Conservation (phyloP, 306 rosid genomes). For the Glycine tomentella region DNA sequence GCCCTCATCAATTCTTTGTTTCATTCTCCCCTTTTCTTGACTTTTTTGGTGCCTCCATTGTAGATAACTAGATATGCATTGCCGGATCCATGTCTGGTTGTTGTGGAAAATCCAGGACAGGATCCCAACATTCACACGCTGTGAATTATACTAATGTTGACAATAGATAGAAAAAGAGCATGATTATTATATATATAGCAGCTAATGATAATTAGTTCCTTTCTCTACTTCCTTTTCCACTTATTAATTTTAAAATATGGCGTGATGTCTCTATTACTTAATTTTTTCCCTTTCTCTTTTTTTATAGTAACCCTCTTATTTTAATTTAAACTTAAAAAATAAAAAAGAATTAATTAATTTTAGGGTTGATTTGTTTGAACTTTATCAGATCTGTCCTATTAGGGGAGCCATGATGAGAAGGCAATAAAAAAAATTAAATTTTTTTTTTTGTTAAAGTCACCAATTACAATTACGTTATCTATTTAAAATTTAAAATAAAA, state of each 20-base stretch:
- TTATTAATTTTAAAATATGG: no score
- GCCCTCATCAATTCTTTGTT: neutral
- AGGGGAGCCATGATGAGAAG: no score
- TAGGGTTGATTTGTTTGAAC: neutral
- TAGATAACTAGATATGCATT: slow-evolving; percentile 23
- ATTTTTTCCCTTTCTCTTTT: neutral
- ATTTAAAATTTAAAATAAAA: no score
- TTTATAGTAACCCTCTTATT: neutral
- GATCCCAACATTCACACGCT: slow-evolving; percentile 64
- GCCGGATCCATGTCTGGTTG: slow-evolving; percentile 40
- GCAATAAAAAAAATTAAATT: no score
- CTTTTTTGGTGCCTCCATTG: slow-evolving; percentile 42
- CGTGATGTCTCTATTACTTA: neutral
- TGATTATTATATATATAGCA: neutral
- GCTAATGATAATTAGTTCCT: slow-evolving; percentile 34
- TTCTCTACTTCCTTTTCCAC: neutral
- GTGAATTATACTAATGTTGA: slow-evolving; percentile 48
- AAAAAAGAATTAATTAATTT: neutral
- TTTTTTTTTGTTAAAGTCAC: no score
- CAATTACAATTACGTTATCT: no score
- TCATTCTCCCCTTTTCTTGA: slow-evolving; percentile 24
- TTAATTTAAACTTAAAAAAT: neutral
- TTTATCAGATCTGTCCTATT: neutral
- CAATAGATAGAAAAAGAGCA: slow-evolving; percentile 13
- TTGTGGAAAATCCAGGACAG: slow-evolving; percentile 54